phyloP scores from a whole-genome alignment of 805 yeast genomes.

The Candida alai region DNA sequence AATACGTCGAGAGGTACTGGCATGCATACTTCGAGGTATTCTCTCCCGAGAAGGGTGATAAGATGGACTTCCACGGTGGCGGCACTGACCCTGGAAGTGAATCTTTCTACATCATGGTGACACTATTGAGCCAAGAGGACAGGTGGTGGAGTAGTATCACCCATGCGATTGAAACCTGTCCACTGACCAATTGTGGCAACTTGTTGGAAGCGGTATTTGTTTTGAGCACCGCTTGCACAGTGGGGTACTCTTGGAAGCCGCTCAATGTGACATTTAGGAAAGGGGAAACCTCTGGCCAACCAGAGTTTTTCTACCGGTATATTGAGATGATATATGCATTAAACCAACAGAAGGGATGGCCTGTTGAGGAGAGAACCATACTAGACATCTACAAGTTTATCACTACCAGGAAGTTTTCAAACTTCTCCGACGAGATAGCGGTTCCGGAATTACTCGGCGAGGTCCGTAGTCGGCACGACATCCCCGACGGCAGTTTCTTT shows the following conservation, averaged over 20 bases:
- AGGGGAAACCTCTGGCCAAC: slow-evolving; percentile 7
- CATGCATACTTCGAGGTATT: slow-evolving; percentile 16
- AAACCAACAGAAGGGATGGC: slow-evolving; percentile 26
- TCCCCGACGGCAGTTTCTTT: slow-evolving; percentile 28
- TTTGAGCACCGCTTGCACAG: slow-evolving; percentile 3
- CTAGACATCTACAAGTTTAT: slow-evolving; percentile 25
- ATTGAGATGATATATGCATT: slow-evolving; percentile 25
- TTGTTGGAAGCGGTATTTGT: slow-evolving; percentile 9
- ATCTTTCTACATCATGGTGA: slow-evolving; percentile 19
- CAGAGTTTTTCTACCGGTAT: slow-evolving; percentile 21
- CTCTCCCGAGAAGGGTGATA: slow-evolving; percentile 13
- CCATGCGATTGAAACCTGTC: slow-evolving; percentile 12
- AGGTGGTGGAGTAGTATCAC: slow-evolving; percentile 24
- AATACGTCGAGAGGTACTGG: slow-evolving; percentile 17
- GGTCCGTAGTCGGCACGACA: slow-evolving; percentile 22
- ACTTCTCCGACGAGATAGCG: slow-evolving; percentile 31
- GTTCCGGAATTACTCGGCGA: slow-evolving; percentile 21
- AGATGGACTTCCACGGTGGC: not conserved
- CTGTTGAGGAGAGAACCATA: slow-evolving; percentile 32
- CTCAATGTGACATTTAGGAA: slow-evolving; percentile 5
- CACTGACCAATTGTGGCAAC: not conserved
- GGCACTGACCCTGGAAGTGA: slow-evolving; percentile 12
- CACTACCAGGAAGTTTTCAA: slow-evolving; percentile 30
- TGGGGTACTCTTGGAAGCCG: slow-evolving; percentile 6
- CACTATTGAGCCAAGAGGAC: slow-evolving; percentile 12